phyloP scores from a whole-genome alignment of 805 yeast genomes.

The Suhomyces sp. region DNA sequence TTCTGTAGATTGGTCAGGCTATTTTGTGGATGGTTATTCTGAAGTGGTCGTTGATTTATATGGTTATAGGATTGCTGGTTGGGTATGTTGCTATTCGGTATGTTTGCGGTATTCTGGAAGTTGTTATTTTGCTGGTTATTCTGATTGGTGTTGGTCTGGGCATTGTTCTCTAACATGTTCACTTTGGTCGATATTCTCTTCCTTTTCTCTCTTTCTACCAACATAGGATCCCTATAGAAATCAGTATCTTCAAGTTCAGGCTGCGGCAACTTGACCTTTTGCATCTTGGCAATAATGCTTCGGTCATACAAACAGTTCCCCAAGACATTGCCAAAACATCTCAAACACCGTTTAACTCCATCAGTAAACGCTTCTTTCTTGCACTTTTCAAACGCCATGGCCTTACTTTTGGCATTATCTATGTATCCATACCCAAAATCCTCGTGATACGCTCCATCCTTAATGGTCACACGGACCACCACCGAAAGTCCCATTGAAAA shows the following conservation, averaged over 20 bases:
- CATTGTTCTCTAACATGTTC: slow-evolving; percentile 9
- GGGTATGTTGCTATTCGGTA: background rate
- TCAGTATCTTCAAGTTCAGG: slow-evolving; percentile 30
- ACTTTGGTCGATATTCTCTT: slow-evolving; percentile 10
- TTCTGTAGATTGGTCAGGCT: background rate
- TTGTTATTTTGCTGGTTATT: background rate
- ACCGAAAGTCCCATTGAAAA: slow-evolving; percentile 68
- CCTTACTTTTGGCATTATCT: slow-evolving; percentile 67
- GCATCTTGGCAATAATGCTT: slow-evolving; percentile 53
- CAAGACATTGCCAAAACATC: slow-evolving; percentile 76
- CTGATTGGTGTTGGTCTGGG: background rate
- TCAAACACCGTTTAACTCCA: slow-evolving; percentile 72
- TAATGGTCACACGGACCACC: slow-evolving; percentile 65
- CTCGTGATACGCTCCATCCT: slow-evolving; percentile 80
- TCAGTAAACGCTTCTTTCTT: slow-evolving; percentile 84
- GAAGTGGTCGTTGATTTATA: background rate
- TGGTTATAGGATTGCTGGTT: background rate
- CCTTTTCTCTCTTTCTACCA: slow-evolving; percentile 27
- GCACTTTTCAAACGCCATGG: slow-evolving; percentile 75
- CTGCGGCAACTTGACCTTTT: slow-evolving; percentile 34
- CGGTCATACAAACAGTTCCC: slow-evolving; percentile 86
- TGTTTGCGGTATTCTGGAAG: background rate
- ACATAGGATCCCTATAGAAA: slow-evolving; percentile 36
- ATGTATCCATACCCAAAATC: slow-evolving; percentile 73
- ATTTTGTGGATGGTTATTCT: background rate